A percentile compares a stretch with the other conserved stretches of the same genome.
phyloP scores from a whole-genome alignment of 495 filamentous ascomycete species.

The Lasiosphaeria hispida region DNA sequence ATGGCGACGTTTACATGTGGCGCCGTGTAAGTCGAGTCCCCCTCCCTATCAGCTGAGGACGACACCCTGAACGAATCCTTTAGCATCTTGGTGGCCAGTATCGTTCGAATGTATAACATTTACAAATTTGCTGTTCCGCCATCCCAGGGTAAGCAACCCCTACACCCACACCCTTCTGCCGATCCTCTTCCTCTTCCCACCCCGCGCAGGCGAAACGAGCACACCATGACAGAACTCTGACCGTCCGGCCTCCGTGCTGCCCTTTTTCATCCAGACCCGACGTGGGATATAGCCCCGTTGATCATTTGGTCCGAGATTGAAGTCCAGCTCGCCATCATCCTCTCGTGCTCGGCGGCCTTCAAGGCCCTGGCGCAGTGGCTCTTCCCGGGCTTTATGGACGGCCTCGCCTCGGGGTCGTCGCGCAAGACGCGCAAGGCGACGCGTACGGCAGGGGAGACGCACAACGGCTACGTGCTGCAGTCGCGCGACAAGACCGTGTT shows the following conservation, averaged over 20 bases:
- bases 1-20: constrained; percentile 22
- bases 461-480: not conserved
- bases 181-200: too few species aligned
- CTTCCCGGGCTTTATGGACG: constrained; percentile 13
- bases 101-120: not conserved
- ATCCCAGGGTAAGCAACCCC: constrained; percentile 4
- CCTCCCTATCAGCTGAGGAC: not conserved
- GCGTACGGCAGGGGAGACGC: not conserved
- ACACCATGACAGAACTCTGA: not conserved
- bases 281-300: constrained; percentile 1
- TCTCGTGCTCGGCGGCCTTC: constrained; percentile 11
- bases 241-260: too few species aligned
- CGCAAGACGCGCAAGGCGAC: constrained; percentile 9
- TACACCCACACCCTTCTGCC: not conserved
- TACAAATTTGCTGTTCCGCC: constrained; percentile 3
- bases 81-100: constrained; percentile 16
- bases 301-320: constrained; percentile 12
- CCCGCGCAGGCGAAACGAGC: too few species aligned
- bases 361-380: not conserved
- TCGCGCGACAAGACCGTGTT: constrained; percentile 3
- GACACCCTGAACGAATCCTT: constrained; percentile 4
- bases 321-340: constrained; percentile 10
- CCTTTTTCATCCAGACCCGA: not conserved
- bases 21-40: constrained; percentile 16
- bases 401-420: not conserved